phyloP scores from a whole-genome alignment of 495 filamentous ascomycete species.

The Thermochaetoides thermophila region DNA sequence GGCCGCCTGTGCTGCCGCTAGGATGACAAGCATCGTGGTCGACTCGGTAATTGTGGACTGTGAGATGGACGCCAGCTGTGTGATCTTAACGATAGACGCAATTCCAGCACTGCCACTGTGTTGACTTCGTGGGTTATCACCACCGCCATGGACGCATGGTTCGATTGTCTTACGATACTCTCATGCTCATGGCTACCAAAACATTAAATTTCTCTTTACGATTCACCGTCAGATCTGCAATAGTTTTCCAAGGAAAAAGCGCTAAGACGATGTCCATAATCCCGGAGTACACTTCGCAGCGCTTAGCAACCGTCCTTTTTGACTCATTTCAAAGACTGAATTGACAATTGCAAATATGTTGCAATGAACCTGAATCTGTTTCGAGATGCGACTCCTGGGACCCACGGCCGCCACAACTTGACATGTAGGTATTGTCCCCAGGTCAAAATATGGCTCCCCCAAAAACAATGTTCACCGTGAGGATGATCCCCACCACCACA shows the following conservation, averaged over 20 bases:
- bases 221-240: constrained; percentile 23
- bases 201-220: constrained; percentile 22
- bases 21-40: constrained; percentile 15
- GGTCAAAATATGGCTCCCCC: constrained; percentile 18
- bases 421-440: constrained; percentile 22
- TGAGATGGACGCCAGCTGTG: constrained; percentile 17
- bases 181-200: constrained; percentile 25
- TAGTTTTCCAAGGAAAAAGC: constrained; percentile 23
- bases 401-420: constrained; percentile 14
- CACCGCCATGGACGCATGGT: background rate
- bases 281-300: constrained; percentile 15
- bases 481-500: constrained; percentile 20
- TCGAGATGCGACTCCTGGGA: constrained; percentile 23
- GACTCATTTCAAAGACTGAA: no score
- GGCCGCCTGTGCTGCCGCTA: constrained; percentile 16
- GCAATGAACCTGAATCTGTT: constrained; percentile 14
- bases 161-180: constrained; percentile 14
- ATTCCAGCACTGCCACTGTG: constrained; percentile 11
- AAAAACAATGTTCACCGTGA: constrained; percentile 20
- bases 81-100: constrained; percentile 16
- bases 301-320: background rate
- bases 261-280: constrained; percentile 23
- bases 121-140: background rate
- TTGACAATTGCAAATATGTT: constrained; percentile 22
- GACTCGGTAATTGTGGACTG: constrained; percentile 13